Conservation (phyloP, 345 rosid species). For the Carallia brachiata region DNA sequence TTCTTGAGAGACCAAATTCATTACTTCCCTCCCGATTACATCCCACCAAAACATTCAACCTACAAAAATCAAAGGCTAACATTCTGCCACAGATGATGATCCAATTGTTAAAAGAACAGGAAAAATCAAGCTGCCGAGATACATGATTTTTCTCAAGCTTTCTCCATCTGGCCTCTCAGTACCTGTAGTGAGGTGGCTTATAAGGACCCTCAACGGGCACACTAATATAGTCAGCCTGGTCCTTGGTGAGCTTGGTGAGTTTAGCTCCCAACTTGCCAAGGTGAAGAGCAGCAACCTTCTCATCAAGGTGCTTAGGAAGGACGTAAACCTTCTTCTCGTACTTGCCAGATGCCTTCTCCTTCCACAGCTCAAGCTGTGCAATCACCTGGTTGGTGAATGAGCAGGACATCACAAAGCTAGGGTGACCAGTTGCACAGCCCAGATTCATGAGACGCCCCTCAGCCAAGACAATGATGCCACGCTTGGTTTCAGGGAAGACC, state of each 20-base stretch:
- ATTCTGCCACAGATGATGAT: constrained; percentile 17
- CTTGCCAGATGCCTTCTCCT: constrained; percentile 67
- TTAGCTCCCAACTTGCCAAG: constrained; percentile 91
- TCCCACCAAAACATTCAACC: constrained; percentile 31
- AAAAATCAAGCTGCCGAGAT: constrained; percentile 11
- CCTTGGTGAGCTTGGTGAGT: constrained; percentile 81
- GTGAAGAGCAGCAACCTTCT: constrained; percentile 92
- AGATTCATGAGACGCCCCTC: constrained; percentile 96
- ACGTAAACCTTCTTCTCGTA: constrained; percentile 95
- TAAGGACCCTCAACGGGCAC: constrained; percentile 87
- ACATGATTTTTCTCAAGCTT: not conserved
- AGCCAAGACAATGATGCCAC: constrained; percentile 78
- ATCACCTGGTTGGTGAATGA: constrained; percentile 99
- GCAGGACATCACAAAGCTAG: constrained; percentile 97
- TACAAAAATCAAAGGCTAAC: constrained; percentile 16
- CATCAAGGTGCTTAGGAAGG: constrained; percentile 92
- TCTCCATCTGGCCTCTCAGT: constrained; percentile 37
- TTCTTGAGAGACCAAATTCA: constrained; percentile 14
- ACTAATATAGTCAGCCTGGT: constrained; percentile 81
- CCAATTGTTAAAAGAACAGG: not conserved
- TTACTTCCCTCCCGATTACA: constrained; percentile 11
- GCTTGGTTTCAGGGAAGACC: constrained; percentile 86
- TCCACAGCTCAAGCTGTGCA: constrained; percentile 96
- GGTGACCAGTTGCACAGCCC: constrained; percentile 98
- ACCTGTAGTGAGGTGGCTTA: constrained; percentile 95